These are phyloP conservation scores for Flammula alnicola DNA, from an alignment of 1,284 basidiomycete genomes.

Conservation along the genomic window DNA sequence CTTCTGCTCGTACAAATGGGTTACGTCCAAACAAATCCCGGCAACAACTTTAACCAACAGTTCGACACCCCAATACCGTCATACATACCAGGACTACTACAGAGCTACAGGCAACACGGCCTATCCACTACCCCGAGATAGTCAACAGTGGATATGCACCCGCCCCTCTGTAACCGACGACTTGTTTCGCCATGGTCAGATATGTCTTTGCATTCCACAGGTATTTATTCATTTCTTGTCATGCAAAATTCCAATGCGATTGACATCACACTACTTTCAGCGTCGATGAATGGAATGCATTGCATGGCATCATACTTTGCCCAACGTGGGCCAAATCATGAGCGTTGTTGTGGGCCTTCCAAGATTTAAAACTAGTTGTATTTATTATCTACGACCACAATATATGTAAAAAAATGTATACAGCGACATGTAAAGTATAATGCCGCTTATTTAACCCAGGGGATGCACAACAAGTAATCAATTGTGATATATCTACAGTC, in stretches of 20 bases:
- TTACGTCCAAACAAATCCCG: conserved; percentile 17
- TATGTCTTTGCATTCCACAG: conserved; percentile 21
- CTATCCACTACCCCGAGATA: too few relatives aligned
- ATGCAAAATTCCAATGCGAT: background rate
- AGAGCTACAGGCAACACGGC: too few relatives aligned
- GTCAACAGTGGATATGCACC: background rate
- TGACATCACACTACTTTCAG: conserved; percentile 25
- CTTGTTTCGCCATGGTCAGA: conserved; percentile 24
- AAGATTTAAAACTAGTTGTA: too few relatives aligned
- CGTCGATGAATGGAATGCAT: conserved; percentile 42
- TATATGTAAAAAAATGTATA: too few relatives aligned
- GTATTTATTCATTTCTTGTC: background rate
- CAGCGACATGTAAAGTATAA: too few relatives aligned
- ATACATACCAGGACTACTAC: background rate
- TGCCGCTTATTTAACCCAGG: too few relatives aligned
- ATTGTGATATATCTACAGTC: too few relatives aligned
- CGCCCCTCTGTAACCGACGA: conserved; percentile 10
- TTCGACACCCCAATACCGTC: background rate
- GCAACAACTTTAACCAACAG: background rate
- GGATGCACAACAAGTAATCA: too few relatives aligned
- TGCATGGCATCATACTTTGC: too few relatives aligned
- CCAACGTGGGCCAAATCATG: conserved; percentile 21
- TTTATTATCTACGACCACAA: too few relatives aligned
- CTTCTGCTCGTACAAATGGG: conserved; percentile 28
- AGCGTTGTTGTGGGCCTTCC: background rate